Conservation (phyloP, 2,329 filamentous ascomycete species). For the Colletotrichum magnum region DNA sequence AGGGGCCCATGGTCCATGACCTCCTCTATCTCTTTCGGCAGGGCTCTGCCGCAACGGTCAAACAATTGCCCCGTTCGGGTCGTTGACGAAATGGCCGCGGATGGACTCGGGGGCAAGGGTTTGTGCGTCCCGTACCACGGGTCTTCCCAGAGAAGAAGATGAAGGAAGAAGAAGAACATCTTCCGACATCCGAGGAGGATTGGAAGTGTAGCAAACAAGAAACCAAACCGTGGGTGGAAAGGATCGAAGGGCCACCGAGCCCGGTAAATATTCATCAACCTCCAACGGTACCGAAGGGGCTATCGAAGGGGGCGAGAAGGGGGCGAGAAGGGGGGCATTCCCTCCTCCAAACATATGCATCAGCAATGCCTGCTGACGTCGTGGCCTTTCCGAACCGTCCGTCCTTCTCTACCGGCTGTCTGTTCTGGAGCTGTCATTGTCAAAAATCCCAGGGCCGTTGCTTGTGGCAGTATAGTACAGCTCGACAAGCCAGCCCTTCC, state of each 20-base stretch:
- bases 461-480: background rate
- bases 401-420: background rate
- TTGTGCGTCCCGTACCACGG: too few relatives aligned
- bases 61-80: conserved; percentile 6
- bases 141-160: too few relatives aligned
- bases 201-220: too few relatives aligned
- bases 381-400: conserved; percentile 10
- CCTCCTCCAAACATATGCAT: background rate
- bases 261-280: conserved; percentile 17
- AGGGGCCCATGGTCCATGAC: background rate
- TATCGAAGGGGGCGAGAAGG: conserved; percentile 9
- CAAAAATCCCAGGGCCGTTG: conserved; percentile 1
- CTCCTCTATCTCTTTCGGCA: background rate
- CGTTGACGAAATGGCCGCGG: conserved; percentile 13
- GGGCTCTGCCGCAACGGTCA: conserved; percentile 18
- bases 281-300: conserved; percentile 25
- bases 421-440: background rate
- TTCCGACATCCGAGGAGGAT: too few relatives aligned
- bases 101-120: conserved; percentile 8
- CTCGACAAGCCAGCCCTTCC: conserved; percentile 23
- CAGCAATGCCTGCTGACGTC: conserved; percentile 13
- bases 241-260: background rate
- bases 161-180: too few relatives aligned
- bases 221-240: too few relatives aligned
- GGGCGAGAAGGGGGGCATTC: background rate